Percentiles rank a stretch among this genome's conserved stretches.
These are phyloP conservation scores for Hypomyces rosellus DNA, from an alignment of 2,329 filamentous ascomycete genomes.

Conservation along the genomic window DNA sequence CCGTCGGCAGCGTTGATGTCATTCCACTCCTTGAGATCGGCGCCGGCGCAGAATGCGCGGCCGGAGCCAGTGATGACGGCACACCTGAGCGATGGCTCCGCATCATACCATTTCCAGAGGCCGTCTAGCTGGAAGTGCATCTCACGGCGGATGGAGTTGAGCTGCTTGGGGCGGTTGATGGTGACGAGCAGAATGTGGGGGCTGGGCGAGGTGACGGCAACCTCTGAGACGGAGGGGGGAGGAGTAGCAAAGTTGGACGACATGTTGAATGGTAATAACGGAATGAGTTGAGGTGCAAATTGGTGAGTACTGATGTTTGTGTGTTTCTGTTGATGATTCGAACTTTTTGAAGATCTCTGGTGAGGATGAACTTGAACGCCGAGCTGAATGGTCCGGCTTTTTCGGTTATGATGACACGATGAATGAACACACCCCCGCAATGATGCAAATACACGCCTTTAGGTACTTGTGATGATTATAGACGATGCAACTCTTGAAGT, in stretches of 20 bases:
- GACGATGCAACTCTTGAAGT: too few relatives aligned
- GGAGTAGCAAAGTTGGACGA: constrained; percentile 22
- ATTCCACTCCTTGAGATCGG: constrained; percentile 61
- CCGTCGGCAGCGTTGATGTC: constrained; percentile 29
- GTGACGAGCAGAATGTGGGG: constrained; percentile 53
- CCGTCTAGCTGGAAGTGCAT: constrained; percentile 43
- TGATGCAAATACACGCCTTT: too few relatives aligned
- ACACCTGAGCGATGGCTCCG: constrained; percentile 52
- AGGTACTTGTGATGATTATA: too few relatives aligned
- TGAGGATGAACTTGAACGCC: background rate
- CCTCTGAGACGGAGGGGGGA: constrained; percentile 37
- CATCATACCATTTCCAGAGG: constrained; percentile 56
- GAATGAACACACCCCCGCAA: background rate
- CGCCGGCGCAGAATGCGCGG: constrained; percentile 60
- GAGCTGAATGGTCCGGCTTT: background rate
- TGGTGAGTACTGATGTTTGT: too few relatives aligned
- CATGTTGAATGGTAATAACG: constrained; percentile 10
- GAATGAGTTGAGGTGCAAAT: background rate
- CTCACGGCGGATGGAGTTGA: constrained; percentile 49
- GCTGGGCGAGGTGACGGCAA: constrained; percentile 42
- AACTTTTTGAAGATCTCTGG: too few relatives aligned
- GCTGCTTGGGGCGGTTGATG: constrained; percentile 50
- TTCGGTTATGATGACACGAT: background rate
- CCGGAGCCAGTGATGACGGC: constrained; percentile 58
- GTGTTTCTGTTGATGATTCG: too few relatives aligned